Conservation (phyloP, 192 early-diverging fungal species). For the Coemansia sp. region DNA sequence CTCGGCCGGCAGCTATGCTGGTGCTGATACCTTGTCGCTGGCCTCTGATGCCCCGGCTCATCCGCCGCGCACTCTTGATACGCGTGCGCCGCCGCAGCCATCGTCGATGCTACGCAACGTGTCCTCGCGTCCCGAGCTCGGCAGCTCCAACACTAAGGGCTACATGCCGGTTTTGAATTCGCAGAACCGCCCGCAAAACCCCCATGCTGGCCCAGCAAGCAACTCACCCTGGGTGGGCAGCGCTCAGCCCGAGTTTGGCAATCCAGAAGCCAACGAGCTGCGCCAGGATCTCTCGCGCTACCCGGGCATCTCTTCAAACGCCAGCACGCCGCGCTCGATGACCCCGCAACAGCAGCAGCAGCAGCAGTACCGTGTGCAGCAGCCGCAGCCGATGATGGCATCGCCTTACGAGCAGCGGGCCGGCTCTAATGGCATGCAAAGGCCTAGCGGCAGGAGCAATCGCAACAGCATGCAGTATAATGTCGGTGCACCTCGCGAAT, state of each 20-base stretch:
- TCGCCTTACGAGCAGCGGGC: conserved; percentile 1
- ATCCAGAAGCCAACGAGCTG: conserved; percentile 17
- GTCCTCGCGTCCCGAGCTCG: conserved; percentile 10
- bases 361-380: conserved; percentile 12
- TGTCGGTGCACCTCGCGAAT: conserved; percentile 46
- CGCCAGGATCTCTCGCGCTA: conserved; percentile 32
- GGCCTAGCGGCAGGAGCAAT: conserved; percentile 42
- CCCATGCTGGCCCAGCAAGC: not conserved
- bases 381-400: conserved; percentile 3
- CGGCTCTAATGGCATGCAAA: not conserved
- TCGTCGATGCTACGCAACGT: conserved; percentile 7
- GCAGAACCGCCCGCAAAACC: not conserved
- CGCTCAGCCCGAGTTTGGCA: conserved; percentile 12
- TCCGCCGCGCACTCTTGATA: not conserved
- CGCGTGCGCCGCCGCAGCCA: conserved; percentile 1
- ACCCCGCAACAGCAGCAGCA: conserved; percentile 9
- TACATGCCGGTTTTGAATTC: too few relatives aligned
- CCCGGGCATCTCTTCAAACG: conserved; percentile 30
- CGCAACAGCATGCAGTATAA: conserved; percentile 53
- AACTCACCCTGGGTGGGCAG: conserved; percentile 13
- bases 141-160: too few relatives aligned
- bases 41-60: conserved; percentile 4
- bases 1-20: conserved; percentile 8
- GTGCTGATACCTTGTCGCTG: conserved; percentile 1
- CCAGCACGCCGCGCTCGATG: too few relatives aligned